These are phyloP conservation scores for Paramecium bursaria DNA, from an alignment of 73 alveolate genomes.

Conservation along the genomic window DNA sequence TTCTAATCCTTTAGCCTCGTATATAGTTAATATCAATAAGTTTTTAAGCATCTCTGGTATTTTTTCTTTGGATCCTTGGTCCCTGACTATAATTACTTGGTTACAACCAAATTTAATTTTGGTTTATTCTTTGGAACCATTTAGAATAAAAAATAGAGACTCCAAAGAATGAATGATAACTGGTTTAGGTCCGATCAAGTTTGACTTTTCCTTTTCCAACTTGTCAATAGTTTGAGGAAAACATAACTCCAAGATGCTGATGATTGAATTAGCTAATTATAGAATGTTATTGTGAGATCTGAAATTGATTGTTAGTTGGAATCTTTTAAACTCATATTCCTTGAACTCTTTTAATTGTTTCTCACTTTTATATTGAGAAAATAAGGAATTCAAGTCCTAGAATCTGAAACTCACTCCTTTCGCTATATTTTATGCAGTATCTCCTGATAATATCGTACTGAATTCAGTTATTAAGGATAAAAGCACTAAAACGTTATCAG, in stretches of 20 bases:
- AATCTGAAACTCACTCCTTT: conserved; percentile 92
- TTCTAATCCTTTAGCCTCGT: conserved; percentile 94
- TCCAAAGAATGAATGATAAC: conserved; percentile 50
- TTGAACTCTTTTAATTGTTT: not conserved
- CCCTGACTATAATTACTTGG: conserved; percentile 85
- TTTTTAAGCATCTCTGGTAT: conserved; percentile 78
- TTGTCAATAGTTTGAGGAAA: conserved; percentile 89
- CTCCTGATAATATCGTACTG: conserved; percentile 88
- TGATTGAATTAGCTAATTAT: conserved; percentile 83
- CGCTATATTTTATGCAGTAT: conserved; percentile 92
- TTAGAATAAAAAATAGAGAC: conserved; percentile 60
- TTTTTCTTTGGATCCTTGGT: conserved; percentile 78
- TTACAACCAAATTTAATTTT: conserved; percentile 84
- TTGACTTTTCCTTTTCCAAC: conserved; percentile 79
- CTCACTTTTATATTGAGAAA: too few relatives aligned
- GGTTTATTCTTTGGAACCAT: conserved; percentile 18
- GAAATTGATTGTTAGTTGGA: conserved; percentile 74
- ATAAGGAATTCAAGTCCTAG: conserved; percentile 77
- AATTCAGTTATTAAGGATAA: conserved; percentile 73
- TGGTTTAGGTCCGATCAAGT: conserved; percentile 84
- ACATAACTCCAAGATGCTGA: conserved; percentile 75
- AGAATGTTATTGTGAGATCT: conserved; percentile 86
- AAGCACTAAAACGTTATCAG: conserved; percentile 76
- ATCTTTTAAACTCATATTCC: conserved; percentile 10
- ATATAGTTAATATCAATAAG: conserved; percentile 84